A percentile compares a stretch with the other conserved stretches of the same genome.
Conservation (phyloP, 495 filamentous ascomycete genomes). For the Penicillium subrubescens region DNA sequence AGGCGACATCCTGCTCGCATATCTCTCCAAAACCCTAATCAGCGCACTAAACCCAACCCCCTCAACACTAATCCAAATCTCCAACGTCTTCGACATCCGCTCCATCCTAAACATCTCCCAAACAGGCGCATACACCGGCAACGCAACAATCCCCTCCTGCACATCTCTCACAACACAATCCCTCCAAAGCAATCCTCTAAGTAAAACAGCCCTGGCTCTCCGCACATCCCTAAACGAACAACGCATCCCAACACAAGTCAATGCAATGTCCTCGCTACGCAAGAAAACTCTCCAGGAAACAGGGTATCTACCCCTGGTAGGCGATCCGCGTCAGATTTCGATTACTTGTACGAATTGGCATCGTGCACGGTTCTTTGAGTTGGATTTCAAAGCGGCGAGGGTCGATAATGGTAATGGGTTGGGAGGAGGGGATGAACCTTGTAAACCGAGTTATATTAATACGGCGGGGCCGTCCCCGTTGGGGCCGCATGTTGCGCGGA, state of each 20-base stretch:
- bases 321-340: background rate
- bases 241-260: background rate
- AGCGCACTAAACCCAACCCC: background rate
- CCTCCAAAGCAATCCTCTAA: background rate
- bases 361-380: background rate
- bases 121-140: background rate
- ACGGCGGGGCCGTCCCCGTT: background rate
- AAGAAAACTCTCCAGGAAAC: background rate
- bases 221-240: background rate
- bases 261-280: background rate
- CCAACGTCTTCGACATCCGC: slow-evolving; percentile 2
- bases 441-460: background rate
- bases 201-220: background rate
- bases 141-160: background rate
- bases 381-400: slow-evolving; percentile 4
- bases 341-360: slow-evolving; percentile 1
- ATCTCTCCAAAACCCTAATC: background rate
- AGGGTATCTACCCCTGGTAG: background rate
- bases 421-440: background rate
- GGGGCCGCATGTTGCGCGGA: background rate
- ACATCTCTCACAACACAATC: background rate
- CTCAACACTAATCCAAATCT: background rate
- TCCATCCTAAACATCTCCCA: background rate
- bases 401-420: background rate
- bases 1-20: background rate